Percentiles rank a stretch among this genome's conserved stretches.
These are phyloP conservation scores for Talaromyces sp. DNA, from an alignment of 2,329 filamentous ascomycete genomes.

Conservation along the genomic window DNA sequence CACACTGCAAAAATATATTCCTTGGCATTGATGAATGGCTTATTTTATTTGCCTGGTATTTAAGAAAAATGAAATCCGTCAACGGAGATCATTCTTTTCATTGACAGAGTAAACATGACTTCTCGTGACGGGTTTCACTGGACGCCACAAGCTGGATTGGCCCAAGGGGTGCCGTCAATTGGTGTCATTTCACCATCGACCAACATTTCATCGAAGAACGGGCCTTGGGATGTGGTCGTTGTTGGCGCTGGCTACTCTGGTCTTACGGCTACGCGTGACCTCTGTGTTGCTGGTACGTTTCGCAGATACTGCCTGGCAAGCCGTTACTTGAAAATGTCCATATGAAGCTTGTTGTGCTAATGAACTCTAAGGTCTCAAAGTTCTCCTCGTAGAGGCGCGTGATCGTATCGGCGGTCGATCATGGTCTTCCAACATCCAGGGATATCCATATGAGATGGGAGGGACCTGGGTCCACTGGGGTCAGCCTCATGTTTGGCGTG, in stretches of 20 bases:
- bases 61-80: not conserved
- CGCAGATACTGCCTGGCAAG: too few species aligned
- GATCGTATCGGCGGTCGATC: constrained; percentile 49
- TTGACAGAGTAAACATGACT: constrained; percentile 11
- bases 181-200: constrained; percentile 25
- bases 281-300: constrained; percentile 25
- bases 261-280: constrained; percentile 35
- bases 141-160: constrained; percentile 23
- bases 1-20: too few species aligned
- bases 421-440: constrained; percentile 41
- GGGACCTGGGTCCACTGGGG: constrained; percentile 47
- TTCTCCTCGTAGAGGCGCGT: constrained; percentile 43
- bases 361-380: constrained; percentile 2
- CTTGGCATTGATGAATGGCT: too few species aligned
- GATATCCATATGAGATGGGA: constrained; percentile 45
- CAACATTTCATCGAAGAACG: constrained; percentile 10
- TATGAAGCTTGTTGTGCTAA: not conserved
- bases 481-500: constrained; percentile 33
- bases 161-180: constrained; percentile 23
- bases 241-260: constrained; percentile 38
- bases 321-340: not conserved
- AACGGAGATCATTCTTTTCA: not conserved
- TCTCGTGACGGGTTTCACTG: constrained; percentile 32
- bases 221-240: constrained; percentile 29
- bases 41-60: not conserved